Evolutionary conservation across 2,329 filamentous ascomycete genomes (phyloP), one percentile per base, ranked within the genome.

Genomic region (Trichoderma lentiforme): DNA sequence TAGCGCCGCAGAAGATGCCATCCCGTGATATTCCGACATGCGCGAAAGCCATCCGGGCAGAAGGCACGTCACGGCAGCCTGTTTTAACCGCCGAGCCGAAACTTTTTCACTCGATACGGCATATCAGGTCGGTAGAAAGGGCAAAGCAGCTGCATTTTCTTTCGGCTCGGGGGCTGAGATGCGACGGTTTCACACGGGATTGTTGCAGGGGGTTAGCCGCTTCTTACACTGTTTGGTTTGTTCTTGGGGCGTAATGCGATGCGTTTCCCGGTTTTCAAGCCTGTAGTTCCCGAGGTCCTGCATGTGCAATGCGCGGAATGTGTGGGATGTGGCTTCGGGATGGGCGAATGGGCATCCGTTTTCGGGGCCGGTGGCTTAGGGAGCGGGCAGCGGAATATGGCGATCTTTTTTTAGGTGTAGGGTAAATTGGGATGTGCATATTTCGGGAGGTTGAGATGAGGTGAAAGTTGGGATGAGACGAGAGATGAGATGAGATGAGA

Each of bases 241-340:
- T 28, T 34, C 9, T 12, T 34, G 30, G 34, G 34, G 34, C 34
- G 14, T 18, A 18, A 39, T 18, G 39, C 7, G 9, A 43, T 8
- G 21, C 21, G 7, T 26, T 69, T 61, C 24, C 21, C 32, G 14
- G 12, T 8, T 43, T 39, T 30, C 53, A 24, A 58, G 34, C 51
- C 65, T 68, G 34, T 56, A 68, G 65, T 68, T 68, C 82, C 77
- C 60, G 83, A 84, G 58, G 75, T 80, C 56, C 51, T 67, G 64
- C 64, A 67, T 57, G 64, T 28, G 51, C 51, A 39, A 36, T 56
- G 30, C 5, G 24, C 15, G 56, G 14, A 14, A 56, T 24, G 39
- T 43, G 39, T 65, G 39, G 34, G 24, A 47, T 63, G 62, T 53
- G 43, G 63, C 30, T 66, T 66, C 63, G 63, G 63, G 47, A 66